These are phyloP conservation scores for Calocera viscosa DNA, from an alignment of 768 basidiomycete species.

Conservation along the genomic window DNA sequence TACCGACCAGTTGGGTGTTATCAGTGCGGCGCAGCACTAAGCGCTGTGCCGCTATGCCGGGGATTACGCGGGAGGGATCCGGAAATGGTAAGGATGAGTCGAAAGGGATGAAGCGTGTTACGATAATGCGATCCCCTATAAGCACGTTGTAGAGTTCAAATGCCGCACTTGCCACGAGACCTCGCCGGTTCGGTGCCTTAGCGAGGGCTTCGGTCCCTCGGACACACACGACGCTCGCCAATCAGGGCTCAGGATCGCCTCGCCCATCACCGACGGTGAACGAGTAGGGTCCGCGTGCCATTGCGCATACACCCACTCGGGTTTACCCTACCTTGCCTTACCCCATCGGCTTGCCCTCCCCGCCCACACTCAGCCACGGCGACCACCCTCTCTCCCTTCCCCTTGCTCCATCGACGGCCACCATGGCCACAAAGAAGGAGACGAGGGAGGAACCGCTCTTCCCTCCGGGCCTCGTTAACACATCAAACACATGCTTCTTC, in stretches of 20 bases:
- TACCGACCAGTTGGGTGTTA: too few relatives aligned
- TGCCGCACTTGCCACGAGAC: too few relatives aligned
- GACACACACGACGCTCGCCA: neutral
- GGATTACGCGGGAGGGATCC: neutral
- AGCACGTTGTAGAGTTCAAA: neutral
- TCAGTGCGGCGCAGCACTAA: neutral
- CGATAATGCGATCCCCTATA: neutral
- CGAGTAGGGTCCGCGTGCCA: conserved; percentile 4
- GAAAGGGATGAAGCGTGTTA: neutral
- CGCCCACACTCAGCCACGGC: neutral
- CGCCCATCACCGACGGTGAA: neutral
- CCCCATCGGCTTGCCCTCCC: neutral
- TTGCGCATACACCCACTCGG: neutral
- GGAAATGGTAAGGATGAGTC: neutral
- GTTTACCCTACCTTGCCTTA: neutral
- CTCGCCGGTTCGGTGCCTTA: too few relatives aligned
- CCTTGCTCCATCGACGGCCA: conserved; percentile 34
- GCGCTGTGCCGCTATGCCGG: neutral
- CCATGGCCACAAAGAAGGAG: conserved; percentile 44
- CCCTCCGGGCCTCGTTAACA: conserved; percentile 65
- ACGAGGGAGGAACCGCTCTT: conserved; percentile 42
- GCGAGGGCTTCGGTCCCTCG: neutral
- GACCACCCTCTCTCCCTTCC: neutral
- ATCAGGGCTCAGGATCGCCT: neutral
- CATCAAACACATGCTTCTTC: conserved; percentile 87